phyloP scores from a whole-genome alignment of 2,329 filamentous ascomycete species.

The Plenodomus tracheiphilus region DNA sequence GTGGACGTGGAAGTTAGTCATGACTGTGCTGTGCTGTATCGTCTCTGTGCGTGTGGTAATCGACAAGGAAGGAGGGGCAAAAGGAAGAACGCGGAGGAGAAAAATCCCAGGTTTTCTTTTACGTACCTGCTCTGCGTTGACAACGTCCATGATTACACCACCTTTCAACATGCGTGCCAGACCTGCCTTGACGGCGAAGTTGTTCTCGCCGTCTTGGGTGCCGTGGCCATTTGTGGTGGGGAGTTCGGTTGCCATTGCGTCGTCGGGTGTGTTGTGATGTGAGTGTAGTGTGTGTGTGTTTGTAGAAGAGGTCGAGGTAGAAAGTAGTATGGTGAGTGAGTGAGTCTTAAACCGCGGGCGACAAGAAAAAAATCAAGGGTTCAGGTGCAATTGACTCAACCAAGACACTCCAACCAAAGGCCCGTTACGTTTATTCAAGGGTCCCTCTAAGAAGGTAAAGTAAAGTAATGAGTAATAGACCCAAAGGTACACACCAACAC shows the following conservation, averaged over 20 bases:
- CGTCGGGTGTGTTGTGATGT: not conserved
- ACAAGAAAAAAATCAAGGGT: not conserved
- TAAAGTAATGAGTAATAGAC: conserved; percentile 8
- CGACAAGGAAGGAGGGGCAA: no score
- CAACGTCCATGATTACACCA: conserved; percentile 99
- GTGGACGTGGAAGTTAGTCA: conserved; percentile 10
- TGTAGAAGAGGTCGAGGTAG: not conserved
- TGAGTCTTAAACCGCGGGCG: not conserved
- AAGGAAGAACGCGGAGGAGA: no score
- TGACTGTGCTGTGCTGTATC: not conserved
- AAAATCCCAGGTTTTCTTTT: no score
- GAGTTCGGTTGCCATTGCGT: conserved; percentile 52
- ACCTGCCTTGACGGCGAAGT: conserved; percentile 91
- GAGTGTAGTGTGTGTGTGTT: conserved; percentile 1
- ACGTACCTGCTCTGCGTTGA: conserved; percentile 77
- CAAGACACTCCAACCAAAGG: no score
- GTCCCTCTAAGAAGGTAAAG: not conserved
- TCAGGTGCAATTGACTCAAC: not conserved
- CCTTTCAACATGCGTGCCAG: conserved; percentile 98
- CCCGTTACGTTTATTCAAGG: no score
- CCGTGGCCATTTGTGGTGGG: conserved; percentile 51
- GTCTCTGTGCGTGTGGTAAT: not conserved
- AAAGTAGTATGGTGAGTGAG: not conserved
- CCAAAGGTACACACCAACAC: conserved; percentile 1
- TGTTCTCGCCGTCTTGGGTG: conserved; percentile 52